Evolutionary conservation across 78 protist species (phyloP), one percentile per base, ranked within the genome.

Genomic region (Bodo saltans): DNA sequence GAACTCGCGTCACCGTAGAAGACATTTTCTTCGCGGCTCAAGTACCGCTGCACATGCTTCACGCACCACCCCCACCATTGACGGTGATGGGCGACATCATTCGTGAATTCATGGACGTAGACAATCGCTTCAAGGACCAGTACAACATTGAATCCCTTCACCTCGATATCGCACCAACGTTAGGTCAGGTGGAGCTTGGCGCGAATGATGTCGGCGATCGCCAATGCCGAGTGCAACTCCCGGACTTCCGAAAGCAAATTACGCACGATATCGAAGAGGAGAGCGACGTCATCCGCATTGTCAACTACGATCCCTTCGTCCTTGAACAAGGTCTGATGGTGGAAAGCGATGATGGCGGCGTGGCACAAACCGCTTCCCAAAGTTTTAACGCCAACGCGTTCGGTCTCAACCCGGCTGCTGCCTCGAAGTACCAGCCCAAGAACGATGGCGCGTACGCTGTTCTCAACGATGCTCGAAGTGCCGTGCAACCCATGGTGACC

Each of bases 301-400:
- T 76, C 81, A 4, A 38, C 53, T 76, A 26, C 81, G 81, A 76
- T 12, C 81, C 81, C 34, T 76, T 76, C 69, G 53, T 76, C 23
- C 69, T 40, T 32, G 81, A 76, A 27, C 81, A 76, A 67, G 40
- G 8, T 28, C 17, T 30, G 53, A 47, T 37, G 41, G 30, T 17
- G 27, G 35, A 30, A 33, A 67, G 42, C 34, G 81, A 76, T 67
- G 35, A 28, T 27, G 81, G 35, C 69, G 26, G 40, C 34, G 79
- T 35, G 8, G 75, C 17, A 12, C 37, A 37, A 12, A 38, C 75
- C 39, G 75, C 12, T 17, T 23, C 70, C 23, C 60, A 8, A 23
- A 23, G 17, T 17, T 23, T 23, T 23, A n/a, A 74, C 42, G 41
- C 52, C 34, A 38, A 38, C 34, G 81, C 17, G 81, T 1, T 3